These are phyloP conservation scores for Penicillium steckii DNA, from an alignment of 495 filamentous ascomycete genomes.

Conservation along the genomic window DNA sequence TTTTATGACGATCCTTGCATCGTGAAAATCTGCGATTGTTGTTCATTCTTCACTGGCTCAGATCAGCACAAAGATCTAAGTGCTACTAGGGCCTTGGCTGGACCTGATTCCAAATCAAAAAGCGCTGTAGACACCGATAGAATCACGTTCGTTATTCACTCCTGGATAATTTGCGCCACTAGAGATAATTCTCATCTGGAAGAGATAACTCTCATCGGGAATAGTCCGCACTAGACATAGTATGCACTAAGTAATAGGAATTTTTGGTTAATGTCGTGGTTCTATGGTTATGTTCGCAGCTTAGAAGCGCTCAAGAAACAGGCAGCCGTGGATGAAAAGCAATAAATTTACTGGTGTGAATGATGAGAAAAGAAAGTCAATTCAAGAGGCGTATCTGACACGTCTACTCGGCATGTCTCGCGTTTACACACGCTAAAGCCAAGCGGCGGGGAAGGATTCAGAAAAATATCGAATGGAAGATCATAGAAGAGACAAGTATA, in stretches of 20 bases:
- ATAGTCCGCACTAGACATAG: too few species aligned
- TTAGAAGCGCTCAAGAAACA: too few species aligned
- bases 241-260: too few species aligned
- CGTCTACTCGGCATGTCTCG: not conserved
- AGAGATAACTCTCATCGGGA: too few species aligned
- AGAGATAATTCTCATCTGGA: too few species aligned
- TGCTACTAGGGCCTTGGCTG: slow-evolving; percentile 4
- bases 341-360: not conserved
- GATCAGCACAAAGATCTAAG: slow-evolving; percentile 10
- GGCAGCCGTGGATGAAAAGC: not conserved
- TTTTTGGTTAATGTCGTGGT: too few species aligned
- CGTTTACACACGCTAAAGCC: not conserved
- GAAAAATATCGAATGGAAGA: not conserved
- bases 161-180: too few species aligned
- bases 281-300: too few species aligned
- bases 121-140: not conserved
- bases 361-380: not conserved
- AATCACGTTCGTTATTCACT: too few species aligned
- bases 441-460: not conserved
- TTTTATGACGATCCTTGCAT: too few species aligned
- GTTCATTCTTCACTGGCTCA: not conserved
- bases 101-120: slow-evolving; percentile 5
- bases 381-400: not conserved
- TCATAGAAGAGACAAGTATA: not conserved
- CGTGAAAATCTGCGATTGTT: not conserved